Base-by-base conservation (phyloP, 805 yeast genomes). In the Candida vaughaniae region DNA sequence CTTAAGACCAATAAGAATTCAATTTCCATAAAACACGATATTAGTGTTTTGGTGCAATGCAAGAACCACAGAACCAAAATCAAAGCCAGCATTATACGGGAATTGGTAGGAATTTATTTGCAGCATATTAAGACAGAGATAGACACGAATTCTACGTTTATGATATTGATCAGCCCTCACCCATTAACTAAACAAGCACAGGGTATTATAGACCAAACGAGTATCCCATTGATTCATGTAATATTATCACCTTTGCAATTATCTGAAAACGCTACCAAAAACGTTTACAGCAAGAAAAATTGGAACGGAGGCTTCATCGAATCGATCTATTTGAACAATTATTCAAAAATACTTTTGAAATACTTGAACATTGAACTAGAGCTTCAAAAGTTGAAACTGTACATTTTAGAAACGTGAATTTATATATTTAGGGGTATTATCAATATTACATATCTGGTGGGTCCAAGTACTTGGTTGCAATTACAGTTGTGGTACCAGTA, bases 41-140 rank as follows among this genome's bases (percentile, higher is more conserved):
- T 73, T 5, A 58, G 59, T 31, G 55, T 75, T 2, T 58, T 75
- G 40, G 78, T 76, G 4, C 84, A 79, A 49, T 78, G 84, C 52
- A 78, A 78, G 44, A 70, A 76, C 49, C 65, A 69, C 47, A 55
- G 55, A 18, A 53, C 56, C 3, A 65, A 69, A 35, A 62, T 77
- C 22, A 66, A 64, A 37, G 75, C 82, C 10, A 55, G 62, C 25
- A 53, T 66, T 31, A 55, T 79, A 1, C 62, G 85, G 29, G 84
- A 79, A 47, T 49, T 78, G 22, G 65, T 69, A 6, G 85, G 84
- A 1, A 72, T 76, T 2, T 72, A 72, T 47, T 50, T 60, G 33
- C 64, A 51, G 43, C 66, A 69, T 46, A 59, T 64, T 15, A 47
- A 48, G 27, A 36, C 49, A 35, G 53, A 51, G 28, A 31, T 43